Base-by-base conservation (phyloP, 2,329 filamentous ascomycete species). In the Akanthomyces uredinophilus region DNA sequence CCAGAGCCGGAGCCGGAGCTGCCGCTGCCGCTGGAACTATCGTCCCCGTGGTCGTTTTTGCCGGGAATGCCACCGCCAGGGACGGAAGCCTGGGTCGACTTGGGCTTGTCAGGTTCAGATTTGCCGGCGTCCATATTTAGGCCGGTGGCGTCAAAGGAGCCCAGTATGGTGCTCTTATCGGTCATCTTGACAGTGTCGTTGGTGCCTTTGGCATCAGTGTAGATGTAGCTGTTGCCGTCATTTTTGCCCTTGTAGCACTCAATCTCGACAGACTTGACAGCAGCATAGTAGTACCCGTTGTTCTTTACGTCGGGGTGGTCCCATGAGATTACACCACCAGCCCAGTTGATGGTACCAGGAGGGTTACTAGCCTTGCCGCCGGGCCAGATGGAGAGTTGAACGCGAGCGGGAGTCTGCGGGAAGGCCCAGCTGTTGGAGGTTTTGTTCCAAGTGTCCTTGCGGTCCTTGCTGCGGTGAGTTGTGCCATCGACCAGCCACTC, bases 341-440 rank as follows among this genome's bases (percentile, higher is more conserved):
- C 91, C 95, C 95, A 99, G 60, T 87, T 82, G 66, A 96, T 84
- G 39, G 95, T 98, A 61, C 95, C 95, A 73, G 90, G 72, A 46
- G 85, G 89, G 74, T 97, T 97, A 71, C 82, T 83, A 11, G 86
- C 77, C 52, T 90, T 84, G 72, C 95, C 95, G 70, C 91, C 95
- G 46, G 95, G 95, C 95, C 95, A 99, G 71, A 99, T 87, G 18
- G 95, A 98, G 56, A 99, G 83, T 80, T 97, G 92, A 58, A 99
- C 85, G 68, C 94, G 91, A 18, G 93, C 79, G 4, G 95, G 95
- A 0, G 93, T 96, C 78, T 98, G 95, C 7, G 95, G 95, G 80
- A 85, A 99, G 70, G 89, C 81, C 83, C 88, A 99, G 75, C 87
- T 87, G 75, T 93, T 89, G 63, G 86, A 78, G 7, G 91, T 96